Conservation (phyloP, 192 early-diverging fungal genomes). For the Allomyces javanicus region DNA sequence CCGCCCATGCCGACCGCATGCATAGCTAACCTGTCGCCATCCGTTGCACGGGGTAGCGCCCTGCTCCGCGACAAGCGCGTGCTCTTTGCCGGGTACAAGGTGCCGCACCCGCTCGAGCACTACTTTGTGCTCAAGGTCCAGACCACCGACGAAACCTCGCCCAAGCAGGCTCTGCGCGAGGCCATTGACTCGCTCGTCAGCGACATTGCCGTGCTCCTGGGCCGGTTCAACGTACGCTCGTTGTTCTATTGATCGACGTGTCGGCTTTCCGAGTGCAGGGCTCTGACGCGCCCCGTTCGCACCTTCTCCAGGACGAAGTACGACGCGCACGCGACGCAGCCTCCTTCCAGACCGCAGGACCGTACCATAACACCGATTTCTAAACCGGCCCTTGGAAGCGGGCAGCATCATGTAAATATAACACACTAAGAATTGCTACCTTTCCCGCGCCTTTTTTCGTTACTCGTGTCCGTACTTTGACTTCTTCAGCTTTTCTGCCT, state of each 20-base stretch:
- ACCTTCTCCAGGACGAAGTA: no score
- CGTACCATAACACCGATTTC: no score
- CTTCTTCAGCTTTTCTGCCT: no score
- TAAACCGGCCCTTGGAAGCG: no score
- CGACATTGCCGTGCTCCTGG: constrained; percentile 53
- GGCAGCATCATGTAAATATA: no score
- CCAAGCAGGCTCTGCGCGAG: constrained; percentile 54
- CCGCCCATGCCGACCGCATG: not conserved
- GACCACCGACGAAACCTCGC: constrained; percentile 69
- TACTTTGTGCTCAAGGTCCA: constrained; percentile 78
- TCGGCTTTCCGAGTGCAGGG: no score
- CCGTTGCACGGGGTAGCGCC: constrained; percentile 24
- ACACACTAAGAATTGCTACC: no score
- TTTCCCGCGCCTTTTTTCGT: no score
- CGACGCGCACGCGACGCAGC: no score
- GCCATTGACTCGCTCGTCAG: constrained; percentile 60
- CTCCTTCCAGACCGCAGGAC: no score
- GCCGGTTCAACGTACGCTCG: constrained; percentile 54
- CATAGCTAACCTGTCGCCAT: not conserved
- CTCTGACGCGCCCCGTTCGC: no score
- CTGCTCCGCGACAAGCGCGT: constrained; percentile 81
- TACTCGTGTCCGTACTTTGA: no score
- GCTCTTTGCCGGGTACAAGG: constrained; percentile 86
- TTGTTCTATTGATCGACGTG: not conserved
- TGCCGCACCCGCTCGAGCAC: constrained; percentile 91